Evolutionary conservation across 345 rosid species (phyloP).

Genomic region (Camelina laxa): DNA sequence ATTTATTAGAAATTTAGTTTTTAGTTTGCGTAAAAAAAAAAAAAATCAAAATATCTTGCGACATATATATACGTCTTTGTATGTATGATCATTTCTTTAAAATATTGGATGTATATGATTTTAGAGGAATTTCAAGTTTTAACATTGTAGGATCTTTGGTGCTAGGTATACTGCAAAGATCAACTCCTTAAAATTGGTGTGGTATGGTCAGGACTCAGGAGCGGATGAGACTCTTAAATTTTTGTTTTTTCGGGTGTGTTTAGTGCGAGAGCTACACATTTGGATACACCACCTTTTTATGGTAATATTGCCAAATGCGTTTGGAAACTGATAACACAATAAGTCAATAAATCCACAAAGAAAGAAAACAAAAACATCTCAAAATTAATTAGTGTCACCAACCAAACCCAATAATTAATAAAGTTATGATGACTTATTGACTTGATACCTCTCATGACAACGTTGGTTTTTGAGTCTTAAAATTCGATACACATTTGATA

Average conservation of each 20-base stretch:
- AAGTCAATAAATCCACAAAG: not conserved
- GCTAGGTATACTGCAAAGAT: not conserved
- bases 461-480: not conserved
- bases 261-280: not conserved
- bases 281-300: not conserved
- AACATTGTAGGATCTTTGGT: not conserved
- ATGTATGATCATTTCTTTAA: not conserved
- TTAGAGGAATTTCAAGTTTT: not conserved
- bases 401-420: conserved; percentile 9
- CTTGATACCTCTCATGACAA: not conserved
- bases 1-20: not conserved
- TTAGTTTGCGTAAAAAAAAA: not conserved
- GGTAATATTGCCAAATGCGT: conserved; percentile 3
- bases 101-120: not conserved
- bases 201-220: not conserved
- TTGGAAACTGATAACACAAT: not conserved
- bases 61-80: not conserved
- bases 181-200: conserved; percentile 7
- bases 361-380: not conserved
- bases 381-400: conserved; percentile 14
- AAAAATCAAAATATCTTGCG: not conserved
- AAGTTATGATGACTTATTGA: not conserved
- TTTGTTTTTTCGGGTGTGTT: not conserved
- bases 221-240: not conserved
- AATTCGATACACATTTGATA: not conserved